phyloP scores from a whole-genome alignment of 768 basidiomycete genomes.

The Macrolepiota fuliginosa region DNA sequence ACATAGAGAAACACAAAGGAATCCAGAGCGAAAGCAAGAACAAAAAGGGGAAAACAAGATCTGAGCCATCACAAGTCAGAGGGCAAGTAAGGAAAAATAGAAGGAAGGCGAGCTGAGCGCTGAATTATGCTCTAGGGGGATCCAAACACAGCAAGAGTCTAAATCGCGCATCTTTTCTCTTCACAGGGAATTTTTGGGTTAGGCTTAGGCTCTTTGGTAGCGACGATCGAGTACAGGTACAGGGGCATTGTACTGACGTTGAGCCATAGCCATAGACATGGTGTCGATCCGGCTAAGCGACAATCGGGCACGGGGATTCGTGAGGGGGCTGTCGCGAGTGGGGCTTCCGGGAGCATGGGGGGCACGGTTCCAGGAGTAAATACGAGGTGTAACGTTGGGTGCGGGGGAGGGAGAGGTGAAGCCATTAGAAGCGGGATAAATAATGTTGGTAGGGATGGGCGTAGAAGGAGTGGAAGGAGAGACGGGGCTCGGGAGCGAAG shows the following conservation, averaged over 20 bases:
- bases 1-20: slow-evolving; percentile 8
- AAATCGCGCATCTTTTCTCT: slow-evolving; percentile 2
- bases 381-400: slow-evolving; percentile 52
- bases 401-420: slow-evolving; percentile 50
- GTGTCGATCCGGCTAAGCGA: slow-evolving; percentile 53
- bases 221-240: slow-evolving; percentile 36
- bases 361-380: slow-evolving; percentile 50
- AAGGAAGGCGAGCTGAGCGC: not conserved
- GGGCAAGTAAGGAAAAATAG: not conserved
- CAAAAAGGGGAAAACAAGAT: not conserved
- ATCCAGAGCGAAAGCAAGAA: not conserved
- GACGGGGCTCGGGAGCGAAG: slow-evolving; percentile 26
- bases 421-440: slow-evolving; percentile 21
- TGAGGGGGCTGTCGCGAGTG: slow-evolving; percentile 44
- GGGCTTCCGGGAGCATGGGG: slow-evolving; percentile 33
- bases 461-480: slow-evolving; percentile 26
- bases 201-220: slow-evolving; percentile 15
- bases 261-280: slow-evolving; percentile 2
- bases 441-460: slow-evolving; percentile 20
- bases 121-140: not conserved
- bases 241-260: slow-evolving; percentile 22
- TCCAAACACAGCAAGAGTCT: not conserved
- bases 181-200: not conserved
- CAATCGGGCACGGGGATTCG: slow-evolving; percentile 57
- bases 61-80: slow-evolving; percentile 6